phyloP scores from a whole-genome alignment of 495 filamentous ascomycete genomes.

The Friedmanniomyces endolithicus region DNA sequence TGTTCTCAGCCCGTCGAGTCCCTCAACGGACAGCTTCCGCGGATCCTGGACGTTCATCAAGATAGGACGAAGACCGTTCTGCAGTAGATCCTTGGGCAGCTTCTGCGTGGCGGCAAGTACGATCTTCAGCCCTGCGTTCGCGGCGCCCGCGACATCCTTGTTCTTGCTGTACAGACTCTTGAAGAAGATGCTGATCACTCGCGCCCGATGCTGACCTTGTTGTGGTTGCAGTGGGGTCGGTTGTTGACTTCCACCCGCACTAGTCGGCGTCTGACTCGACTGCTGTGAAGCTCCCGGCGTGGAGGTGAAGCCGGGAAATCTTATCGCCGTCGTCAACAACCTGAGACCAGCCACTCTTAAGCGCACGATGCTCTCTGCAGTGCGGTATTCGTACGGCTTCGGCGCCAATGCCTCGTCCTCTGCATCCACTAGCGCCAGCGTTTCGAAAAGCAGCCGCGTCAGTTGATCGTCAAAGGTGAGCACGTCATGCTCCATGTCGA shows the following conservation, averaged over 20 bases:
- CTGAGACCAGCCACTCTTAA: conserved; percentile 90
- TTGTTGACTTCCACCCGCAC: neutral
- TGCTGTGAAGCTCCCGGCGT: conserved; percentile 27
- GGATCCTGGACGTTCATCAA: conserved; percentile 92
- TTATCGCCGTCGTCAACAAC: conserved; percentile 81
- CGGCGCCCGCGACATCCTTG: conserved; percentile 82
- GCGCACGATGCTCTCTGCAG: conserved; percentile 76
- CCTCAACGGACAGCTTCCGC: conserved; percentile 75
- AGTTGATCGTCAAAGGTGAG: conserved; percentile 82
- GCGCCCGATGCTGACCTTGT: conserved; percentile 49
- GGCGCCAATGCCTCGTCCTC: conserved; percentile 76
- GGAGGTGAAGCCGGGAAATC: conserved; percentile 74
- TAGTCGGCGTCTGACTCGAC: neutral
- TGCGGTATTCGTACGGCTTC: conserved; percentile 80
- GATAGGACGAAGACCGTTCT: conserved; percentile 87
- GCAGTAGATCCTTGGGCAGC: conserved; percentile 85
- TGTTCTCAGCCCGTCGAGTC: conserved; percentile 79
- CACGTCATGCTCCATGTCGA: conserved; percentile 73
- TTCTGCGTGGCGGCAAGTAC: conserved; percentile 83
- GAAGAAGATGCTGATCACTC: conserved; percentile 93
- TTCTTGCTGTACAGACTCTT: conserved; percentile 90
- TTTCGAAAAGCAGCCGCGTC: conserved; percentile 81
- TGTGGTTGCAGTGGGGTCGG: neutral
- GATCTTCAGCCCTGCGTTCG: conserved; percentile 71
- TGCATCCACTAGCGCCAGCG: conserved; percentile 81